Base-by-base conservation (phyloP, 2,329 filamentous ascomycete species). In the Rosellinia necatrix region DNA sequence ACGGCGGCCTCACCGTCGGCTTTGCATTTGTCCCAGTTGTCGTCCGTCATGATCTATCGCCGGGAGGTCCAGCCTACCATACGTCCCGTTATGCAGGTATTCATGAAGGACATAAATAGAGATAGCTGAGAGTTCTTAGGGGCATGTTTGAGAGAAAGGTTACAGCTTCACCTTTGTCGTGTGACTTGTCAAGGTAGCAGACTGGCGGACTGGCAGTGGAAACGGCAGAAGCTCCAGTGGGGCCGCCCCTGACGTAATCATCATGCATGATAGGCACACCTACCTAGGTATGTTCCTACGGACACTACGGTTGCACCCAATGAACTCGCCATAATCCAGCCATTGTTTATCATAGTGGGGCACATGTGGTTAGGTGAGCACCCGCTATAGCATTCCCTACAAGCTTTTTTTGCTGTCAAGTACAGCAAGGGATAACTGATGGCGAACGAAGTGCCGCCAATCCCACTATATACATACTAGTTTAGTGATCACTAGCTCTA, bases 1-100 rank as follows among this genome's bases (percentile, higher is more conserved):
- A 66, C 63, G 41, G 64, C 65, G 13, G 38, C 38, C 41, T 64
- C 56, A 47, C 63, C 64, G 21, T 61, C 56, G 58, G 65, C 67
- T n/a, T n/a, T n/a, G n/a, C 30, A 54, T 1, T 60, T 35, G 29
- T 54, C 57, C 24, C 19, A 22, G 19, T 59, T 58, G 32, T 65
- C 58, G 34, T 53, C 34, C 30, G 32, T 17, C 54, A 58, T 59
- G 49, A 46, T n/a, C n/a, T n/a, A n/a, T 64, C 8, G 22, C 43
- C 29, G 38, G 41, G 32, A 54, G 53, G 35, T 35, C 41, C 46
- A 42, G 49, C 48, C 49, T 34, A 41, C 49, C 58, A 49, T 46
- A 6, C 15, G 29, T 49, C 17, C 29, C 13, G 22, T 48, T 35
- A 22, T 22, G 3, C 7, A 6, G 10, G 32, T 43, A 51, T 22